Conservation (phyloP, 257 asterid genomes). For the Misopates orontium region DNA sequence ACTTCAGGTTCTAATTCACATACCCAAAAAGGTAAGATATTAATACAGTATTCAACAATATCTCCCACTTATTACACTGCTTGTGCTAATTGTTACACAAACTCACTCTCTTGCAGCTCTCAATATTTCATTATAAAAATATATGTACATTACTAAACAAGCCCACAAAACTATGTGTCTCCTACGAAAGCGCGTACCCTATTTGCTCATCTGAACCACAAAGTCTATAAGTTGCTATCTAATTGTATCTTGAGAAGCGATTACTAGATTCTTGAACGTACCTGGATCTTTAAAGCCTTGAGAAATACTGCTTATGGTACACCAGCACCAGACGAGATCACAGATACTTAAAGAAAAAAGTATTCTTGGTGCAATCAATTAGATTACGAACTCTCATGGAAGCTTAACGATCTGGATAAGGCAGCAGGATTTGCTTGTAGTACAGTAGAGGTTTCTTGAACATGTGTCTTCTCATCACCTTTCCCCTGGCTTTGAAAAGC, state of each 20-base stretch:
- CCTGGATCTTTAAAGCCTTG: background rate
- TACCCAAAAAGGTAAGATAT: background rate
- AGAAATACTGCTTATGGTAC: slow-evolving; percentile 1
- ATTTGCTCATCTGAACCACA: slow-evolving; percentile 13
- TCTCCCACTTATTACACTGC: slow-evolving; percentile 42
- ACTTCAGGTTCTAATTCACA: slow-evolving; percentile 19
- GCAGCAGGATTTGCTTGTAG: slow-evolving; percentile 89
- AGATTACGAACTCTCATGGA: slow-evolving; percentile 60
- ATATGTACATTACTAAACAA: slow-evolving; percentile 36
- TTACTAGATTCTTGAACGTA: slow-evolving; percentile 9
- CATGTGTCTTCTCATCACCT: slow-evolving; percentile 41
- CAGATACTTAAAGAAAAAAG: too few species aligned
- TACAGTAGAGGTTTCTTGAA: slow-evolving; percentile 48
- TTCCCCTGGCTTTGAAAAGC: slow-evolving; percentile 49
- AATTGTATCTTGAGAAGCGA: slow-evolving; percentile 7
- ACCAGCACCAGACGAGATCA: slow-evolving; percentile 4
- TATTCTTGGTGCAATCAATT: background rate
- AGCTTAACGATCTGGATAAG: slow-evolving; percentile 64
- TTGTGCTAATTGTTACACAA: slow-evolving; percentile 36
- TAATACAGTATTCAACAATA: slow-evolving; percentile 23
- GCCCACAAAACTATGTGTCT: slow-evolving; percentile 25
- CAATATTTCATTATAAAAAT: slow-evolving; percentile 26
- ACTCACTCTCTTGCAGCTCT: slow-evolving; percentile 32
- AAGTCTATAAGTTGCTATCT: slow-evolving; percentile 1
- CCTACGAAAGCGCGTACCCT: slow-evolving; percentile 20